Conservation (phyloP, 1,284 basidiomycete species). For the Phylloboletellus chloephorus region DNA sequence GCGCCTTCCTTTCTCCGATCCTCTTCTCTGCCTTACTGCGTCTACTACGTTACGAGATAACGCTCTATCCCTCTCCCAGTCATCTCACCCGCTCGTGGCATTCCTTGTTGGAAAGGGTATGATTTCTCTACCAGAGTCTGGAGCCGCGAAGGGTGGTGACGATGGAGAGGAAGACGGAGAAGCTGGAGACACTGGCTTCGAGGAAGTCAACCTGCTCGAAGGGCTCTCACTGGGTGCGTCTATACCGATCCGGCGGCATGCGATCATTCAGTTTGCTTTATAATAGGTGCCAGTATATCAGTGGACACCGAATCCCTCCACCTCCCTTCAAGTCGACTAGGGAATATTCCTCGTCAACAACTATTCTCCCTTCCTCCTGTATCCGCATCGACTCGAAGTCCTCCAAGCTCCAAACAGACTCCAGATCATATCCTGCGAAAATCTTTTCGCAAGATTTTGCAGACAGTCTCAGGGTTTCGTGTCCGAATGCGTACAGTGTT, state of each 20-base stretch:
- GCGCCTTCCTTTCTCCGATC: constrained; percentile 63
- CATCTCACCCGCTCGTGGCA: constrained; percentile 47
- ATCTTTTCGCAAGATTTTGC: constrained; percentile 76
- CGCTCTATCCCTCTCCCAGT: constrained; percentile 47
- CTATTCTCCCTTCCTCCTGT: constrained; percentile 57
- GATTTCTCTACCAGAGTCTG: constrained; percentile 15
- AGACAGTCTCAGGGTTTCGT: constrained; percentile 73
- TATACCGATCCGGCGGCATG: neutral
- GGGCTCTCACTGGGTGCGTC: constrained; percentile 51
- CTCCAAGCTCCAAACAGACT: constrained; percentile 38
- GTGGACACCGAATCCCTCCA: constrained; percentile 35
- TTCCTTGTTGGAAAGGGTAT: constrained; percentile 37
- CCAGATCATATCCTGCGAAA: constrained; percentile 68
- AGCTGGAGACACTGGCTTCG: constrained; percentile 47
- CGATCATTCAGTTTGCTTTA: neutral
- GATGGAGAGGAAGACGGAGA: constrained; percentile 27
- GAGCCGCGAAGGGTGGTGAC: constrained; percentile 22
- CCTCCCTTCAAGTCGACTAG: constrained; percentile 63
- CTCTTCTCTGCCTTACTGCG: constrained; percentile 74
- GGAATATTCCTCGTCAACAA: constrained; percentile 53
- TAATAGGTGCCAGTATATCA: constrained; percentile 45
- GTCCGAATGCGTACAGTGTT: constrained; percentile 88
- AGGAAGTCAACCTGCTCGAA: constrained; percentile 77
- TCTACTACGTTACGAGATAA: constrained; percentile 76
- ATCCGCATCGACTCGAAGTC: constrained; percentile 37